Percentiles rank a stretch among this genome's conserved stretches.
phyloP scores from a whole-genome alignment of 2,329 filamentous ascomycete genomes.

The Metarhizium anisopliae region DNA sequence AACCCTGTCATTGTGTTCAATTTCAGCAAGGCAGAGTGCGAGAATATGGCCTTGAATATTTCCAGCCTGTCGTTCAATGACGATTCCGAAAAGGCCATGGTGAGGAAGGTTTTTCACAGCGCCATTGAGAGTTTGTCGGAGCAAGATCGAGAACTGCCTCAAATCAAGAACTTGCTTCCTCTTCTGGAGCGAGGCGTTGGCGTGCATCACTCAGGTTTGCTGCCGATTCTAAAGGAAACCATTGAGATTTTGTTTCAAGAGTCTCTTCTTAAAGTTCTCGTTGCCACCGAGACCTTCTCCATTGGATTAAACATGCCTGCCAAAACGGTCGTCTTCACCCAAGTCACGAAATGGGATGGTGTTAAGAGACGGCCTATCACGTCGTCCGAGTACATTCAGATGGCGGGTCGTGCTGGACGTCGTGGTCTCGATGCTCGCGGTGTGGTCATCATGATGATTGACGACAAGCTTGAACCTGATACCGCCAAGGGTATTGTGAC shows the following conservation, averaged over 20 bases:
- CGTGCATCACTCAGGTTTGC: slow-evolving; percentile 89
- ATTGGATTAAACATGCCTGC: slow-evolving; percentile 99
- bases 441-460: slow-evolving; percentile 99
- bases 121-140: slow-evolving; percentile 89
- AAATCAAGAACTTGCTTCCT: slow-evolving; percentile 85
- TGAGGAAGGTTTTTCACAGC: slow-evolving; percentile 85
- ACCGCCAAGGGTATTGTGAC: slow-evolving; percentile 94
- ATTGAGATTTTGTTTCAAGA: slow-evolving; percentile 99
- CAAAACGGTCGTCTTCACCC: slow-evolving; percentile 98
- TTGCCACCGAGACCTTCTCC: slow-evolving; percentile 97
- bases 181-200: slow-evolving; percentile 86
- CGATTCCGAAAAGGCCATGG: slow-evolving; percentile 89
- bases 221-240: slow-evolving; percentile 95
- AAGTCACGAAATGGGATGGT: slow-evolving; percentile 92
- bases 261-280: slow-evolving; percentile 92
- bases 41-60: slow-evolving; percentile 81
- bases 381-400: slow-evolving; percentile 94
- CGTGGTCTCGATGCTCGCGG: slow-evolving; percentile 94
- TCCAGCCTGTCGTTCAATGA: slow-evolving; percentile 89
- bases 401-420: slow-evolving; percentile 95
- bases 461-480: slow-evolving; percentile 89
- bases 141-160: slow-evolving; percentile 78
- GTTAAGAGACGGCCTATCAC: slow-evolving; percentile 72
- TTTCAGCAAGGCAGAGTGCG: slow-evolving; percentile 96
- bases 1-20: slow-evolving; percentile 99